Conservation (phyloP, 2,329 filamentous ascomycete species). For the Botrytis fabae region DNA sequence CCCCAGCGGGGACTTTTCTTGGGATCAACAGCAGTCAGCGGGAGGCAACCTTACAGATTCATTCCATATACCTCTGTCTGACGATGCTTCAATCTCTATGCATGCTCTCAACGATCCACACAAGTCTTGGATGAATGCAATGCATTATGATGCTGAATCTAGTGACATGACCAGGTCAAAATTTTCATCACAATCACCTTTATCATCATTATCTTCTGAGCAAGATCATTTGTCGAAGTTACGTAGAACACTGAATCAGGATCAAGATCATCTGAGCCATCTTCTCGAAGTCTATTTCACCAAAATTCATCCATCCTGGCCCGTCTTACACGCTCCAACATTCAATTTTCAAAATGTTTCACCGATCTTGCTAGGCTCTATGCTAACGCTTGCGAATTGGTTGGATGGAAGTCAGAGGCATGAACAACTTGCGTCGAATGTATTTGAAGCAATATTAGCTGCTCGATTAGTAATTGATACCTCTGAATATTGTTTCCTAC, state of each 20-base stretch:
- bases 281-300: conserved; percentile 5
- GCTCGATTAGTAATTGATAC: conserved; percentile 3
- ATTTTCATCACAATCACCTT: conserved; percentile 4
- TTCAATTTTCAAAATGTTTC: not conserved
- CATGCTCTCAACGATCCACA: not conserved
- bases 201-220: conserved; percentile 12
- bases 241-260: not conserved
- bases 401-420: not conserved
- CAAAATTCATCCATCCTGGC: conserved; percentile 14
- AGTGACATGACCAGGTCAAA: conserved; percentile 2
- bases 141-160: not conserved
- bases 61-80: not conserved
- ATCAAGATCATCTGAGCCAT: not conserved
- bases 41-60: not conserved
- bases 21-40: not conserved
- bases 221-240: not conserved
- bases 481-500: not conserved
- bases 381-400: conserved; percentile 13
- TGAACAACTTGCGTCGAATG: conserved; percentile 1
- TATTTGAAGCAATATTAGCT: conserved; percentile 17
- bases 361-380: conserved; percentile 9
- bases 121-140: conserved; percentile 2
- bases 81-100: not conserved
- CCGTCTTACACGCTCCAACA: conserved; percentile 15
- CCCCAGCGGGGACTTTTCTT: not conserved